A percentile compares a stretch with the other conserved stretches of the same genome.
These are phyloP conservation scores for Odonthalia washingtoniensis DNA, from an alignment of 31 red algal species.

Conservation along the genomic window DNA sequence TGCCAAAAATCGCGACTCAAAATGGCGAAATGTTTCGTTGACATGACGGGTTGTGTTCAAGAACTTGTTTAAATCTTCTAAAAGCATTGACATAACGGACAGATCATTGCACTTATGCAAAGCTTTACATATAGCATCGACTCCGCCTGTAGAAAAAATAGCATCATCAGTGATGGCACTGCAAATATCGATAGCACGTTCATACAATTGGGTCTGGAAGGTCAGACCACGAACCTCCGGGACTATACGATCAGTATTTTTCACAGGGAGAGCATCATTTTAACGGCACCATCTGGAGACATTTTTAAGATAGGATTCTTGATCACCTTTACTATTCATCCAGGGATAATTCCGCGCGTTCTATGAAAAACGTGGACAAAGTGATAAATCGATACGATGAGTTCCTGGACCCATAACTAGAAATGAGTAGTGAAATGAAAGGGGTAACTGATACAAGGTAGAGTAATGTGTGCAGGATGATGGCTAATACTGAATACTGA, in stretches of 20 bases:
- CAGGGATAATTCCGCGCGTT: no score
- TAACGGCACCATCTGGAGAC: neutral
- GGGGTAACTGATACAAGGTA: no score
- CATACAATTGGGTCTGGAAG: neutral
- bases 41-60: neutral
- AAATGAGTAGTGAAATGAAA: neutral
- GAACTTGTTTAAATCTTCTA: neutral
- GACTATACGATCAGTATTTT: neutral
- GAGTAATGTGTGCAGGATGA: no score
- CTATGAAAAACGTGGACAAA: neutral
- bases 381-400: neutral
- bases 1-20: conserved; percentile 8
- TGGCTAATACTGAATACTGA: no score
- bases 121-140: neutral
- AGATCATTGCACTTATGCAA: neutral
- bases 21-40: neutral
- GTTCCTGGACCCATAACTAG: conserved; percentile 41
- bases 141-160: neutral
- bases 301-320: neutral
- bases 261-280: neutral
- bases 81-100: neutral
- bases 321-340: conserved; percentile 20
- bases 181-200: neutral
- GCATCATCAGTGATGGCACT: neutral
- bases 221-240: neutral